Evolutionary conservation across 371 early-diverging fungal species (phyloP).

Genomic region (Haplosporangium sp.): DNA sequence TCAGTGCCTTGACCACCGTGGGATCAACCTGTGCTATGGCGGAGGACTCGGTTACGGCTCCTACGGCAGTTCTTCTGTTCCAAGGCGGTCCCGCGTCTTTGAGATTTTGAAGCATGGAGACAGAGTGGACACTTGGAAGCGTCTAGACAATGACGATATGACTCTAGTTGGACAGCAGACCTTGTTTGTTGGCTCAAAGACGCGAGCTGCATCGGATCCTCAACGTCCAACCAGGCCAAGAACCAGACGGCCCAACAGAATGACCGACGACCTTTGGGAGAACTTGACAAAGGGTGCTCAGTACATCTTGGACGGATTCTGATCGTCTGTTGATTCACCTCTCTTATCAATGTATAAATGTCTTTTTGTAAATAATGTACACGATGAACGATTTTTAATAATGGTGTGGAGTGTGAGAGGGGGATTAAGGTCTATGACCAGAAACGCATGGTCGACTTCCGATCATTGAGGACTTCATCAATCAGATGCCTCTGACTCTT

Average conservation of each 20-base stretch:
- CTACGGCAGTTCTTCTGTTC: constrained; percentile 61
- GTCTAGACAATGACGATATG: constrained; percentile 56
- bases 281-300: constrained; percentile 13
- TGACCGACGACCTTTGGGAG: constrained; percentile 18
- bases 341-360: neutral
- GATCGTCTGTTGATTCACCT: too few relatives aligned
- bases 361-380: neutral
- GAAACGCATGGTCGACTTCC: constrained; percentile 8
- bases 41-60: constrained; percentile 65
- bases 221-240: neutral
- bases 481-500: constrained; percentile 46
- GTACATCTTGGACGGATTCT: constrained; percentile 10
- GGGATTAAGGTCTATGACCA: constrained; percentile 1
- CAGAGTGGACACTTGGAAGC: constrained; percentile 62
- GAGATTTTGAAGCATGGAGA: constrained; percentile 55
- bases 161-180: constrained; percentile 62
- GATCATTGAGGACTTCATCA: constrained; percentile 32
- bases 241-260: neutral
- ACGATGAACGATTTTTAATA: neutral
- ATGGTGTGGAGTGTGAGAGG: neutral
- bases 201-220: neutral
- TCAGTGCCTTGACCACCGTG: constrained; percentile 58
- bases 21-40: constrained; percentile 62
- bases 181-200: constrained; percentile 43
- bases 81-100: constrained; percentile 62